A percentile compares a stretch with the other conserved stretches of the same genome.
Evolutionary conservation across 345 rosid species (phyloP).

Genomic region (Moricandia moricandioides): DNA sequence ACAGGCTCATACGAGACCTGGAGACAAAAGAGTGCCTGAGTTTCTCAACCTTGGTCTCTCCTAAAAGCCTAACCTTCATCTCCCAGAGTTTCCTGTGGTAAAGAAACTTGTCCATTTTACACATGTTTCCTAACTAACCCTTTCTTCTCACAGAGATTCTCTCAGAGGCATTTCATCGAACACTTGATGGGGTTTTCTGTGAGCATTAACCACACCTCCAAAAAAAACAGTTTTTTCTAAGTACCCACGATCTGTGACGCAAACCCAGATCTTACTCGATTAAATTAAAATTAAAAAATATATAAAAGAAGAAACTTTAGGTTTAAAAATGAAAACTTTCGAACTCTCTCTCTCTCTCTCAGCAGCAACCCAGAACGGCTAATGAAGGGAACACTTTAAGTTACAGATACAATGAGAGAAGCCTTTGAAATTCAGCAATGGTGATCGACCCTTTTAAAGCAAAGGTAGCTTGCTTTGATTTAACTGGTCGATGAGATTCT

Average conservation of each 20-base stretch:
- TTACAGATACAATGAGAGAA: conserved; percentile 5
- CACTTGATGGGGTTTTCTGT: neutral
- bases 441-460: neutral
- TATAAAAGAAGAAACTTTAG: conserved; percentile 5
- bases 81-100: conserved; percentile 48
- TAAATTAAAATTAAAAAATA: neutral
- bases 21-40: conserved; percentile 51
- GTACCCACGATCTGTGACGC: conserved; percentile 12
- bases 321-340: conserved; percentile 17
- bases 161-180: conserved; percentile 32
- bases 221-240: conserved; percentile 2
- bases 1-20: conserved; percentile 64
- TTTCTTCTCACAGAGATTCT: neutral
- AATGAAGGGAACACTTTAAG: conserved; percentile 18
- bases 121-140: conserved; percentile 26
- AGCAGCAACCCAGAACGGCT: conserved; percentile 13
- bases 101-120: conserved; percentile 44
- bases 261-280: conserved; percentile 25
- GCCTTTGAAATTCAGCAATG: conserved; percentile 32
- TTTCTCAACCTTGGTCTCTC: conserved; percentile 56
- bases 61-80: conserved; percentile 57
- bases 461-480: neutral
- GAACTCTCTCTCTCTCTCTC: neutral
- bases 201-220: conserved; percentile 30
- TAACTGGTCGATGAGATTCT: neutral